phyloP scores from a whole-genome alignment of 2,329 filamentous ascomycete species.

The Macrophomina pseudophaseolina region DNA sequence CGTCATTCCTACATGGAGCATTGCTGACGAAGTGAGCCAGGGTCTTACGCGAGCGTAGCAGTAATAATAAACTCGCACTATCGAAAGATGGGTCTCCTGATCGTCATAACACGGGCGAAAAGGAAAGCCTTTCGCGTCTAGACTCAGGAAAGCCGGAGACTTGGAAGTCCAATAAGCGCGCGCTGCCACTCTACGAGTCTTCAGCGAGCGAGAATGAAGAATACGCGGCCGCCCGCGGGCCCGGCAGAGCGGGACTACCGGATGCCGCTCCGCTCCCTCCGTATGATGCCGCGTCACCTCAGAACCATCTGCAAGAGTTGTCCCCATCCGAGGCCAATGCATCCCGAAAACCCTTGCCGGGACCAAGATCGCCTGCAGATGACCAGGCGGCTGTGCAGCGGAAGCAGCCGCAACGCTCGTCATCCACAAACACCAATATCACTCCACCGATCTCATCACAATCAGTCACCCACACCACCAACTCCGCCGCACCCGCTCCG shows the following conservation, averaged over 20 bases:
- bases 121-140: neutral
- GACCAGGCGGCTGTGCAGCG: neutral
- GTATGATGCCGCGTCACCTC: neutral
- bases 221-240: neutral
- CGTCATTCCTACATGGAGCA: neutral
- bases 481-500: constrained; percentile 1
- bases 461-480: neutral
- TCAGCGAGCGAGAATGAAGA: constrained; percentile 16
- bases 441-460: neutral
- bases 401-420: neutral
- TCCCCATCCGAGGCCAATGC: constrained; percentile 18
- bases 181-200: constrained; percentile 19
- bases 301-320: constrained; percentile 19
- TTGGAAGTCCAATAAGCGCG: neutral
- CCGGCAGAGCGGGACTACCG: neutral
- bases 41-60: neutral
- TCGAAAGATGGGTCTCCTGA: constrained; percentile 7
- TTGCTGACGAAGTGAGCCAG: constrained; percentile 11
- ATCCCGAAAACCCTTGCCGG: neutral
- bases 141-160: neutral
- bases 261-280: constrained; percentile 17
- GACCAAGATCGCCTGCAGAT: constrained; percentile 7
- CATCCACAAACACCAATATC: neutral
- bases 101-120: neutral
- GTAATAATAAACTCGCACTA: constrained; percentile 20